These are phyloP conservation scores for Chaetomium sp. DNA, from an alignment of 2,329 filamentous ascomycete genomes.

Conservation along the genomic window DNA sequence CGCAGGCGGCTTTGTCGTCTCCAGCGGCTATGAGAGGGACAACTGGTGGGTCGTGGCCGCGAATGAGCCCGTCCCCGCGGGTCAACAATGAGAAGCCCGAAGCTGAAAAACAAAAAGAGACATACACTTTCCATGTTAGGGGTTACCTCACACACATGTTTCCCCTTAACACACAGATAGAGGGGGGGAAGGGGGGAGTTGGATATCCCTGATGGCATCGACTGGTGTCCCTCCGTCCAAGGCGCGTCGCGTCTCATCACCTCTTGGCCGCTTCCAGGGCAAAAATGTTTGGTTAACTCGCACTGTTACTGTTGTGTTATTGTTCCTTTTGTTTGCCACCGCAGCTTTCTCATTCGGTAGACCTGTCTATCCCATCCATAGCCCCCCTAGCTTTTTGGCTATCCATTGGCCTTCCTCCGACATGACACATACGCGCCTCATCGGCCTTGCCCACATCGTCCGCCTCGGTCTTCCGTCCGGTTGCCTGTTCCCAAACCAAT, in stretches of 20 bases:
- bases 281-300: no score
- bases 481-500: background rate
- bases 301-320: no score
- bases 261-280: no score
- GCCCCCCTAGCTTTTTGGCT: no score
- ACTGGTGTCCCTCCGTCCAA: no score
- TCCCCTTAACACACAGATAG: no score
- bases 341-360: background rate
- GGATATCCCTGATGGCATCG: no score
- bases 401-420: constrained; percentile 1
- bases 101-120: background rate
- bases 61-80: constrained; percentile 14
- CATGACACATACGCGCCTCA: background rate
- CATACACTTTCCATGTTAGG: no score
- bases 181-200: no score
- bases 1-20: constrained; percentile 69
- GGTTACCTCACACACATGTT: no score
- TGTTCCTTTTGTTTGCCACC: background rate
- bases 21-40: constrained; percentile 88
- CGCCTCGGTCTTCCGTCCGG: background rate
- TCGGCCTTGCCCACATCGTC: background rate
- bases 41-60: constrained; percentile 86
- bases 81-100: constrained; percentile 12
- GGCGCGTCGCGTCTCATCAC: no score
- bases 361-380: background rate